Percentiles rank a stretch among this genome's conserved stretches.
Conservation (phyloP, 2,329 filamentous ascomycete species). For the Colletotrichum noveboracense region DNA sequence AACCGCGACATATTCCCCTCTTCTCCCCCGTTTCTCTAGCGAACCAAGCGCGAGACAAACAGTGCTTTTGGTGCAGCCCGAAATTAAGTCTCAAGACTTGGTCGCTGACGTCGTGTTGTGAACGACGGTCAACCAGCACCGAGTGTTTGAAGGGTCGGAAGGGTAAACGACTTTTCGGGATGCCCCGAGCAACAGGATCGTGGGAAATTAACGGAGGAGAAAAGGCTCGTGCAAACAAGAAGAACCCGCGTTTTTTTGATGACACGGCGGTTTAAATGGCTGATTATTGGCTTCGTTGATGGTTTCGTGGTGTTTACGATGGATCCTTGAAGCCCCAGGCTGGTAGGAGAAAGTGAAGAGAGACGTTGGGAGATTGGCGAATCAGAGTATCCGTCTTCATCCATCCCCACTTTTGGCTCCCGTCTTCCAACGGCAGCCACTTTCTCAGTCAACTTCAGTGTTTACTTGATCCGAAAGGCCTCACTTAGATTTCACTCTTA, state of each 20-base stretch:
- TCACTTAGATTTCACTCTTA: no score
- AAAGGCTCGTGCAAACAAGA: no score
- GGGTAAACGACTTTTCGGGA: no score
- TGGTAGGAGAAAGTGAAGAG: not conserved
- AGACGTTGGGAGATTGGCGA: not conserved
- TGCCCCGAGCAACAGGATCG: no score
- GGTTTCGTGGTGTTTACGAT: not conserved
- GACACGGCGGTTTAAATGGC: not conserved
- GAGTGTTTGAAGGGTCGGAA: not conserved
- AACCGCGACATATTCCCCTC: constrained; percentile 49
- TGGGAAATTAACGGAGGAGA: no score
- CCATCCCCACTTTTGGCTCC: not conserved
- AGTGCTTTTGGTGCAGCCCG: no score
- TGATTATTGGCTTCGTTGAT: not conserved
- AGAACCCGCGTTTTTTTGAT: no score
- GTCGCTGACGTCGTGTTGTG: not conserved
- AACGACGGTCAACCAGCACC: not conserved
- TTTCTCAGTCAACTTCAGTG: no score
- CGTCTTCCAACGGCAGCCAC: no score
- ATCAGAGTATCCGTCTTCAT: not conserved
- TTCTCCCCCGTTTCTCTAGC: no score
- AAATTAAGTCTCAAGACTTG: not conserved
- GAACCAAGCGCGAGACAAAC: no score
- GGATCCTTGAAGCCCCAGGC: not conserved
- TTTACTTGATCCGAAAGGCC: no score